Evolutionary conservation across 257 asterid species (phyloP).

Genomic region (Osmanthus fragrans): DNA sequence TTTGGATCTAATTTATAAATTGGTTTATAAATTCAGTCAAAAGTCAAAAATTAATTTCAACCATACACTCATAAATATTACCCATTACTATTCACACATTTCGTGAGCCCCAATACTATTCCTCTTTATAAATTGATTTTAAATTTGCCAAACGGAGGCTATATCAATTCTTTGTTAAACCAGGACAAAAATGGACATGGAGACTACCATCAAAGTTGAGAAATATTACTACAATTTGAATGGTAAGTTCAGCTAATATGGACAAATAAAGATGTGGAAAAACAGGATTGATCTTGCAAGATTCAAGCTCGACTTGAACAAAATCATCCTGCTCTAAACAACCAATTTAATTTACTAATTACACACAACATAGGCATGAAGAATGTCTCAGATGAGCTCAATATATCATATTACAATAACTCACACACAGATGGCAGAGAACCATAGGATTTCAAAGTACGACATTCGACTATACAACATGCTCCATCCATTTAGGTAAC

Average conservation of each 20-base stretch:
- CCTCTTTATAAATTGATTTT: too few relatives aligned
- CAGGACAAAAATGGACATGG: not conserved
- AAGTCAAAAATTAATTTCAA: too few relatives aligned
- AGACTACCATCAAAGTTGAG: not conserved
- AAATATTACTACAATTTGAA: not conserved
- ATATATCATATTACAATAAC: not conserved
- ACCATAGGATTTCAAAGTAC: not conserved
- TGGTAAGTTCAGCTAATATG: not conserved
- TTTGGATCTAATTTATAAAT: too few relatives aligned
- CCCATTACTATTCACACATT: too few relatives aligned
- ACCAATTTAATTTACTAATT: not conserved
- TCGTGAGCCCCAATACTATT: too few relatives aligned
- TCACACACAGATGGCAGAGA: not conserved
- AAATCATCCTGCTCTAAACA: not conserved
- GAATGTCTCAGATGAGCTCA: not conserved
- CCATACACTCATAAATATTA: too few relatives aligned
- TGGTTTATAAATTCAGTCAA: too few relatives aligned
- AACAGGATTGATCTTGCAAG: not conserved
- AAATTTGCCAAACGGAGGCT: too few relatives aligned
- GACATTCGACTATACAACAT: not conserved
- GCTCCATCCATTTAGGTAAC: not conserved
- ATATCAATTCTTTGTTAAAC: not conserved
- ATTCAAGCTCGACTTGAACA: not conserved
- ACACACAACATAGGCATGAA: not conserved
- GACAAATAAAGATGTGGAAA: not conserved